These are phyloP conservation scores for Aechmea fasciata DNA, from an alignment of 176 grass and related monocot species.

Conservation along the genomic window DNA sequence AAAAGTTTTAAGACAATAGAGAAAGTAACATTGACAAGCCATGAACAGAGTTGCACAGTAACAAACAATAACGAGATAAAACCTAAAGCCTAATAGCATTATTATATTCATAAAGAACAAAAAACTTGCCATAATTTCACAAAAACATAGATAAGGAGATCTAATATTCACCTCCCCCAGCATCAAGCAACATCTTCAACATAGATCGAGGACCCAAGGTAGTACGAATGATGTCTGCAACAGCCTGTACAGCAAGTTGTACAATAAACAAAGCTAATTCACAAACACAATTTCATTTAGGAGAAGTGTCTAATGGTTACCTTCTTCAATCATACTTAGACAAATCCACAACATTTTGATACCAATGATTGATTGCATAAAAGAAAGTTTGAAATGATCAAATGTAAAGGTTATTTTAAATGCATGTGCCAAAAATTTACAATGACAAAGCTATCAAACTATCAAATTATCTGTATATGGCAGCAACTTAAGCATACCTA, in stretches of 20 bases:
- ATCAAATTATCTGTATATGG: no score
- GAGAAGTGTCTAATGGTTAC: background rate
- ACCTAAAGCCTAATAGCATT: background rate
- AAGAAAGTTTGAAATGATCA: no score
- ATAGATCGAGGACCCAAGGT: constrained; percentile 94
- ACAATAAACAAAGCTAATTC: background rate
- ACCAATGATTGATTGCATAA: no score
- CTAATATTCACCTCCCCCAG: constrained; percentile 49
- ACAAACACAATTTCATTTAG: background rate
- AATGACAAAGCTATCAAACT: no score
- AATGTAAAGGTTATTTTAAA: no score
- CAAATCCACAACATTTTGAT: no score
- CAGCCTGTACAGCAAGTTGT: constrained; percentile 49
- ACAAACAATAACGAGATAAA: background rate
- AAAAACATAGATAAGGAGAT: background rate
- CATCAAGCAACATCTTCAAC: constrained; percentile 99
- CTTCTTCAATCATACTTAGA: no score
- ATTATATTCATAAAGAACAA: background rate
- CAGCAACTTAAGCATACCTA: no score
- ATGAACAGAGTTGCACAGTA: no score
- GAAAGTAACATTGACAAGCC: no score
- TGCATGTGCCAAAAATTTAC: no score
- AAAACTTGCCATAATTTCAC: background rate
- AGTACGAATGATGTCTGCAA: constrained; percentile 91
- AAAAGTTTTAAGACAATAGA: no score